A percentile compares a stretch with the other conserved stretches of the same genome.
phyloP scores from a whole-genome alignment of 441 rosid genomes.

The Adansonia gregorii region DNA sequence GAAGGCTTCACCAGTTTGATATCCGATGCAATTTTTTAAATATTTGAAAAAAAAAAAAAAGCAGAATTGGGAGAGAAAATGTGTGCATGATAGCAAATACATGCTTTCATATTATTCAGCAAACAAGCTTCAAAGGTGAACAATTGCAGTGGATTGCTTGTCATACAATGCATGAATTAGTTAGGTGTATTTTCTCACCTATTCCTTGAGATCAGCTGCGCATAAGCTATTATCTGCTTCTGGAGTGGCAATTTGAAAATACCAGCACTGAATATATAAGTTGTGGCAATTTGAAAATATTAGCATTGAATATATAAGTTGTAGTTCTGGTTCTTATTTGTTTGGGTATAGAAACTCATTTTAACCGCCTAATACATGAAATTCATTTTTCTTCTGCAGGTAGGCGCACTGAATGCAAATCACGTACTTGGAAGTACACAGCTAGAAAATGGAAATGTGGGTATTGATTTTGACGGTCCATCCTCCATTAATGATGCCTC shows the following conservation, averaged over 20 bases:
- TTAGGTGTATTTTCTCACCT: too few species aligned
- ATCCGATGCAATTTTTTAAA: too few species aligned
- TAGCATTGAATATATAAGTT: background rate
- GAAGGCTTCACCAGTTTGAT: too few species aligned
- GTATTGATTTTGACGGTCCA: background rate
- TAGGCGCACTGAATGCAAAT: conserved; percentile 52
- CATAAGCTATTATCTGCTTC: conserved; percentile 42
- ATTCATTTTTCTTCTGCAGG: conserved; percentile 47
- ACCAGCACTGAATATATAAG: background rate
- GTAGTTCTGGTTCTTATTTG: background rate
- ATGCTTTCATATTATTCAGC: too few species aligned
- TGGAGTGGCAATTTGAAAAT: conserved; percentile 18
- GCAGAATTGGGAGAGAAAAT: too few species aligned
- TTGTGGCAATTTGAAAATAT: background rate
- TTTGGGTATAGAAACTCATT: background rate
- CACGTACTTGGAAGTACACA: conserved; percentile 54
- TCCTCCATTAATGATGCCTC: conserved; percentile 44
- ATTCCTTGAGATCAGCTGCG: conserved; percentile 53
- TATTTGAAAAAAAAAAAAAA: too few species aligned
- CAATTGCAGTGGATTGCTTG: too few species aligned
- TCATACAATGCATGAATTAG: too few species aligned
- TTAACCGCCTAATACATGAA: conserved; percentile 4
- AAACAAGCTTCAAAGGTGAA: too few species aligned
- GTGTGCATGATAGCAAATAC: too few species aligned
- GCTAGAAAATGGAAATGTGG: conserved; percentile 59